Evolutionary conservation across 2,329 filamentous ascomycete species (phyloP).

Genomic region (Coniochaeta sp.): DNA sequence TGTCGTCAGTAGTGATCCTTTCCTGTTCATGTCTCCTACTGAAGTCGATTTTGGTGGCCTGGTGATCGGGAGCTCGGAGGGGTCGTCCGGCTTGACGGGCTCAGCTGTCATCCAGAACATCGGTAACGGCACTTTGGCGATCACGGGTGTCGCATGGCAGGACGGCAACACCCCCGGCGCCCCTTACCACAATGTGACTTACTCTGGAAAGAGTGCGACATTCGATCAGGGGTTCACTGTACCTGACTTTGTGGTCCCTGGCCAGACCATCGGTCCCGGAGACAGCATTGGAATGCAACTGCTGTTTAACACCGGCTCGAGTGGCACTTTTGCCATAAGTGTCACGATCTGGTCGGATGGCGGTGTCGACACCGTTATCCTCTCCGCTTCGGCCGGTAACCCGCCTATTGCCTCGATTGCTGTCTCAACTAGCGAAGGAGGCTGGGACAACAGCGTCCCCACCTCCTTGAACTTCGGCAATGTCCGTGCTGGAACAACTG

Average conservation of each 20-base stretch:
- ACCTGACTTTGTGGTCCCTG: constrained; percentile 20
- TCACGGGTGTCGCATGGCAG: constrained; percentile 27
- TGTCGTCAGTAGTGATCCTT: constrained; percentile 27
- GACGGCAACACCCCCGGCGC: constrained; percentile 15
- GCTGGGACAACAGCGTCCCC: constrained; percentile 15
- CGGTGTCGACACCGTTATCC: constrained; percentile 22
- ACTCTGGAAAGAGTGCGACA: constrained; percentile 10
- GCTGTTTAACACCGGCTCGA: constrained; percentile 23
- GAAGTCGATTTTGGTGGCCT: constrained; percentile 32
- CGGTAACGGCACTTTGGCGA: constrained; percentile 26
- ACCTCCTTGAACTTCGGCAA: constrained; percentile 23
- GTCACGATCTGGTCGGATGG: constrained; percentile 29
- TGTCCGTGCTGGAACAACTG: constrained; percentile 21
- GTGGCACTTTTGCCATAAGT: constrained; percentile 24
- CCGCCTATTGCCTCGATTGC: constrained; percentile 26
- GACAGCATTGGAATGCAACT: constrained; percentile 22
- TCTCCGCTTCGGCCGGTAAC: constrained; percentile 25
- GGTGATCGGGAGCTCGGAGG: constrained; percentile 23
- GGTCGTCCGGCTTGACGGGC: constrained; percentile 18
- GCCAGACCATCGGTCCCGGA: constrained; percentile 20
- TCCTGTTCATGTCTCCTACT: constrained; percentile 26
- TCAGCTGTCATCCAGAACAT: constrained; percentile 28
- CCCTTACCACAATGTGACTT: constrained; percentile 21
- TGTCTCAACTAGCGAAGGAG: constrained; percentile 25
- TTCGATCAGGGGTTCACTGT: constrained; percentile 23